These are phyloP conservation scores for Trichomonas tenax DNA, from an alignment of 208 protist genomes.

Conservation along the genomic window DNA sequence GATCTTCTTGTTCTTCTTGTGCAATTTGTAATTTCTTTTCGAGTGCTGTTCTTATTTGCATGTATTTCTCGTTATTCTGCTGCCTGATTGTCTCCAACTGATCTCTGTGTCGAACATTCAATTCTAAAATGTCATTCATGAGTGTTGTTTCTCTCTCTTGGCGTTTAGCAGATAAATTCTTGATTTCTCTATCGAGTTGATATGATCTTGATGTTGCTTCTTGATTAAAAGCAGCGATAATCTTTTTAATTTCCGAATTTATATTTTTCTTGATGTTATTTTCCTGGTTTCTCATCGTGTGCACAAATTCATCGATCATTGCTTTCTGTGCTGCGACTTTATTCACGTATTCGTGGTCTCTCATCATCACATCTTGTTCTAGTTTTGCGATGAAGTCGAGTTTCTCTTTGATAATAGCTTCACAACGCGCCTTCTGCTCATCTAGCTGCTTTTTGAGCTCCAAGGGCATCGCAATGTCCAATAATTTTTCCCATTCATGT, in stretches of 20 bases:
- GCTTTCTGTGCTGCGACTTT: not conserved
- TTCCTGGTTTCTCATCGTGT: constrained; percentile 11
- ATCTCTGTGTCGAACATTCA: not conserved
- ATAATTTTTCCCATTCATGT: not conserved
- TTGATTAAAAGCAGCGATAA: not conserved
- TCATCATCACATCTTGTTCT: not conserved
- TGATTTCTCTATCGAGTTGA: not conserved
- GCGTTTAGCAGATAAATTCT: not conserved
- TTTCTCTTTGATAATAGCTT: not conserved
- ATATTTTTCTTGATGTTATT: not conserved
- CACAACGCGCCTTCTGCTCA: not conserved
- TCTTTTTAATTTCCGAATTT: not conserved
- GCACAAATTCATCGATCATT: not conserved
- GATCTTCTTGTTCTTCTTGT: constrained; percentile 1
- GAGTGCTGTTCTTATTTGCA: not conserved
- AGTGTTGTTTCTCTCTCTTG: not conserved
- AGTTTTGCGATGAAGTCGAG: not conserved
- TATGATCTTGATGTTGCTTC: not conserved
- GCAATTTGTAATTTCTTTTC: not conserved
- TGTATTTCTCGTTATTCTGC: not conserved
- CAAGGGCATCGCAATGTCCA: not conserved
- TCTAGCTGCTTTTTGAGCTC: not conserved
- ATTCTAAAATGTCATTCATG: not conserved
- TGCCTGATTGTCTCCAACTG: not conserved
- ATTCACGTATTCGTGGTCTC: constrained; percentile 17